Conservation (phyloP, 2,329 filamentous ascomycete genomes). For the Cladosporium sp. region DNA sequence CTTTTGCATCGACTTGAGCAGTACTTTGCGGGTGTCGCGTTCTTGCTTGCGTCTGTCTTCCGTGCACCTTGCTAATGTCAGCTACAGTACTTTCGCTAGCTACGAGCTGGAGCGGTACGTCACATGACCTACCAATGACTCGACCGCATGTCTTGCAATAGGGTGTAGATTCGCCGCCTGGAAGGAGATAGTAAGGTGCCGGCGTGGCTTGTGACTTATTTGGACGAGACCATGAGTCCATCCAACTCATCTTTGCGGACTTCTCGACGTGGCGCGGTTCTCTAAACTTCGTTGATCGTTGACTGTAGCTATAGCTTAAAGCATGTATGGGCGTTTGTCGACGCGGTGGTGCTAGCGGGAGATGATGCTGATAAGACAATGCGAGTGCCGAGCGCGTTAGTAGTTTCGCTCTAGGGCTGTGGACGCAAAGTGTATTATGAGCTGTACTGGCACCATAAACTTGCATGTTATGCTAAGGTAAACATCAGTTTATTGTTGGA, state of each 20-base stretch:
- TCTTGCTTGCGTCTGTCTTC: slow-evolving; percentile 32
- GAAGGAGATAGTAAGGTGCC: slow-evolving; percentile 12
- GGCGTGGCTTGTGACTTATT: slow-evolving; percentile 6
- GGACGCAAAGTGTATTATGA: neutral
- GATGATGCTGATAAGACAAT: neutral
- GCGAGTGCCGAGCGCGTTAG: neutral
- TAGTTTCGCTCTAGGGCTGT: neutral
- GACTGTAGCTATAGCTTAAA: neutral
- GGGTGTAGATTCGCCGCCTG: slow-evolving; percentile 8
- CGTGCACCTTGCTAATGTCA: slow-evolving; percentile 27
- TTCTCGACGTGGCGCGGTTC: neutral
- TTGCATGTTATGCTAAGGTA: neutral
- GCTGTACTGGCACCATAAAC: neutral
- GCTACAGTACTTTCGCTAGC: neutral
- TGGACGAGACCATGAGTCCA: slow-evolving; percentile 17
- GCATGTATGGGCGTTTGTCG: neutral
- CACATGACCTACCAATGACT: slow-evolving; percentile 44
- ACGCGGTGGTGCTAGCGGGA: neutral
- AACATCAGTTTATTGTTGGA: neutral
- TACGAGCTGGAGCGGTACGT: neutral
- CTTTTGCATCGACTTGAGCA: slow-evolving; percentile 59
- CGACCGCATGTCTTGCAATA: slow-evolving; percentile 62
- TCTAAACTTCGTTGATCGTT: neutral
- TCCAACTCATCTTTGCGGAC: slow-evolving; percentile 16
- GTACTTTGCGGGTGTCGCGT: slow-evolving; percentile 50